Evolutionary conservation across 768 basidiomycete species (phyloP), one percentile per base, ranked within the genome.

Genomic region (Chiua virens): DNA sequence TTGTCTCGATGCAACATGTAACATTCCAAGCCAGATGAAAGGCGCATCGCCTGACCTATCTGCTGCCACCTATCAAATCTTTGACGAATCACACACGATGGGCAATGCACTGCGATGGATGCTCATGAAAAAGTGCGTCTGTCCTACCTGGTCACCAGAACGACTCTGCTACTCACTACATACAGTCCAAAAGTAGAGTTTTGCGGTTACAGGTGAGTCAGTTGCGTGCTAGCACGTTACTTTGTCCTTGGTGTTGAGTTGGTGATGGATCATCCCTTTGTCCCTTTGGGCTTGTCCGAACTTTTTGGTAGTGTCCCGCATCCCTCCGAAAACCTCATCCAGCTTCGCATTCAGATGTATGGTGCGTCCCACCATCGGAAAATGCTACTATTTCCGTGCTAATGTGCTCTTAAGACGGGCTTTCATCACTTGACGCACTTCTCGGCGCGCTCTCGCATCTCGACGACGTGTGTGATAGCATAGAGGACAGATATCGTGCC

Each of bases 281-380:
- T 60, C 53, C 35, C 25, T 30, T 45, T 30, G 42, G 37, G 25
- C 18, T 21, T 50, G 25, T 15, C 40, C 45, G 30, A 23, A 32
- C 23, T 39, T 8, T 3, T 20, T 7, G n/a, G 32, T 40, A 69
- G 68, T 45, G 68, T 62, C 38, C 97, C 97, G 3, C 97, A 99
- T 75, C 97, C 97, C 3, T 98, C 96, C 13, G 97, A 99, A 75
- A 89, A 92, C 60, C 86, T 89, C 60, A 97, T 99, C 62, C 91
- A 98, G 63, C 74, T 98, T 23, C 89, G 97, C n/a, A 92, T 98
- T 53, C 97, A 99, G 81, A 98, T 98, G 96, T 97, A 98, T 60
- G 94, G 95, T 98, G 62, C 55, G 93, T 77, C 25, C 6, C 20
- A 22, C 17, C 5, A 52, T 39, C n/a, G 17, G 5, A 45, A 45